Percentiles rank a stretch among this genome's conserved stretches.
phyloP scores from a whole-genome alignment of 2,329 filamentous ascomycete species.

The Coleophoma eucalyptorum region DNA sequence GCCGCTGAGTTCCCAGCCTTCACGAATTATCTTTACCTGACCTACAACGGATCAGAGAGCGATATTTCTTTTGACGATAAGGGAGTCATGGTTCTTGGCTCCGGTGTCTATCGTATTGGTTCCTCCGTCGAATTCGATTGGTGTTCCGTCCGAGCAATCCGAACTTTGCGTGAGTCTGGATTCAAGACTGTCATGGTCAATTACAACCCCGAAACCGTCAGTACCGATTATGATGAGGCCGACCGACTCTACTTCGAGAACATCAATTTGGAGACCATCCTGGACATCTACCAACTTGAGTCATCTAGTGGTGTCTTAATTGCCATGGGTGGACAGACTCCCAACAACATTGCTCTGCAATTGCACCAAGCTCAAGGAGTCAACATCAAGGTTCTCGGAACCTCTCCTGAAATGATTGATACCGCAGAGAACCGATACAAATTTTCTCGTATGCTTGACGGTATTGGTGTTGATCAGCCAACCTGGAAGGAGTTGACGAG shows the following conservation, averaged over 20 bases:
- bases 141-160: conserved; percentile 93
- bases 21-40: conserved; percentile 95
- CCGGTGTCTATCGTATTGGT: conserved; percentile 94
- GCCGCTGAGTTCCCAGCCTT: conserved; percentile 92
- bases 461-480: conserved; percentile 92
- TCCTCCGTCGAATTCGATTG: conserved; percentile 99
- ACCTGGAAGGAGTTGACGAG: conserved; percentile 98
- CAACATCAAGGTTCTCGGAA: conserved; percentile 90
- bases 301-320: conserved; percentile 79
- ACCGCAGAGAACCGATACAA: conserved; percentile 97
- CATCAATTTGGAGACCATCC: conserved; percentile 82
- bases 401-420: conserved; percentile 98
- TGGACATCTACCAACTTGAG: conserved; percentile 93
- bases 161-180: conserved; percentile 78
- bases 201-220: conserved; percentile 86
- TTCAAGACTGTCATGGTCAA: conserved; percentile 98
- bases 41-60: conserved; percentile 86
- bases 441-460: conserved; percentile 96
- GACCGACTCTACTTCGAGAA: conserved; percentile 96
- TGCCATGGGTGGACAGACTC: conserved; percentile 95
- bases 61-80: conserved; percentile 84
- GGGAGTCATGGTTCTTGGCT: conserved; percentile 93
- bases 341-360: conserved; percentile 94
- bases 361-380: conserved; percentile 62
- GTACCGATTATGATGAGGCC: conserved; percentile 90